A percentile compares a stretch with the other conserved stretches of the same genome.
These are phyloP conservation scores for Picea glauca DNA, from an alignment of 75 land plant genomes.

Conservation along the genomic window DNA sequence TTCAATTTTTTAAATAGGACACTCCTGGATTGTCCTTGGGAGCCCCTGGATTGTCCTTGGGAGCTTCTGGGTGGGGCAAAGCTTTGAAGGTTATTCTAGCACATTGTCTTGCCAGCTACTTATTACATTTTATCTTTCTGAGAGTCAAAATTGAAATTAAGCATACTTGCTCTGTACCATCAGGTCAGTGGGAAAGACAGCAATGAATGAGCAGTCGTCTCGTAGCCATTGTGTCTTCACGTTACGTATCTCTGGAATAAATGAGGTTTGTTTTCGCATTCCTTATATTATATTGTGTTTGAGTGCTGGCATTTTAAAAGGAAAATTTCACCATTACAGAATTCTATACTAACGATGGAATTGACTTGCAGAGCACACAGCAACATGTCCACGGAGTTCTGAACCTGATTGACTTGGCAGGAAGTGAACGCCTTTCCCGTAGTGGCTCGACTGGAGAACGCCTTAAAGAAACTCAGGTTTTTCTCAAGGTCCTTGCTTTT, in stretches of 20 bases:
- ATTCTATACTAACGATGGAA: background rate
- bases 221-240: slow-evolving; percentile 58
- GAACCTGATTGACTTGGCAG: slow-evolving; percentile 32
- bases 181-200: slow-evolving; percentile 52
- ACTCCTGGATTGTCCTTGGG: no score
- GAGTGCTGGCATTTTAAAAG: background rate
- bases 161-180: background rate
- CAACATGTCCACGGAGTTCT: slow-evolving; percentile 34
- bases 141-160: background rate
- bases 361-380: slow-evolving; percentile 23
- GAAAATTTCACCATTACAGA: background rate
- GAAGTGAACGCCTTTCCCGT: slow-evolving; percentile 30
- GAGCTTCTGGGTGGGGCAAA: no score
- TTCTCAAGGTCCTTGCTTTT: background rate
- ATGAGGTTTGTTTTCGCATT: slow-evolving; percentile 33
- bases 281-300: background rate
- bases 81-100: background rate
- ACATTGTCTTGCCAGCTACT: background rate
- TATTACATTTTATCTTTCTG: background rate
- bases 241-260: slow-evolving; percentile 41
- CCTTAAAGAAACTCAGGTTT: slow-evolving; percentile 35
- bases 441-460: slow-evolving; percentile 37
- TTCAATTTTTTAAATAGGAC: no score
- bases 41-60: no score
- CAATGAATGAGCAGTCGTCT: slow-evolving; percentile 55